phyloP scores from a whole-genome alignment of 2,329 filamentous ascomycete genomes.

The Tolypocladium inflatum region DNA sequence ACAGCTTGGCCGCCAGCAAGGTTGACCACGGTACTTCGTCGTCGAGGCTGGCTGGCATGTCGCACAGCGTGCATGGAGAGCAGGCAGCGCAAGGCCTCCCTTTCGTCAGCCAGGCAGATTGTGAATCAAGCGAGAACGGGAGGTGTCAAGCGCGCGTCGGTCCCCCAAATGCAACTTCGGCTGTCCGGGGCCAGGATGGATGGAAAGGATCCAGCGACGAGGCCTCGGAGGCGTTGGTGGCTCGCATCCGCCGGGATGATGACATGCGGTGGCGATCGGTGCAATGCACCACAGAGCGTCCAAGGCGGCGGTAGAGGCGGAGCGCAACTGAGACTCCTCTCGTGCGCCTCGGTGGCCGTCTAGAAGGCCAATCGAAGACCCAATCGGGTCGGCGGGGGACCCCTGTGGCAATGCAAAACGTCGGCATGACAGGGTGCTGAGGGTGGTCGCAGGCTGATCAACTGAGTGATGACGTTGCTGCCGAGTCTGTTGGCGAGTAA shows the following conservation, averaged over 20 bases:
- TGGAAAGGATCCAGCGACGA: too few relatives aligned
- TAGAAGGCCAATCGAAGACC: constrained; percentile 1
- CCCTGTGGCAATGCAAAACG: background rate
- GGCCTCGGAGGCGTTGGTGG: too few relatives aligned
- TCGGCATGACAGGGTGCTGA: background rate
- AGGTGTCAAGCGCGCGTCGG: background rate
- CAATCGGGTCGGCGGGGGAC: background rate
- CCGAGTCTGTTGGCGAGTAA: background rate
- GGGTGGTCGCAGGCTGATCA: background rate
- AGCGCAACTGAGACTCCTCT: background rate
- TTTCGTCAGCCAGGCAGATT: background rate
- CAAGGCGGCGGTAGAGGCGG: too few relatives aligned
- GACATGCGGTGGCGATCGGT: too few relatives aligned
- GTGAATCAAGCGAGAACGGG: background rate
- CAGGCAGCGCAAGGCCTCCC: background rate
- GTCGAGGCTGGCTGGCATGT: background rate
- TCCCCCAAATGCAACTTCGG: background rate
- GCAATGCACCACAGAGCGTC: too few relatives aligned
- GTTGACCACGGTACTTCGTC: background rate
- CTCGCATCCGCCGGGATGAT: too few relatives aligned
- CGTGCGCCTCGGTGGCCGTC: background rate
- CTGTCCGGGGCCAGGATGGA: too few relatives aligned
- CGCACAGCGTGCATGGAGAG: background rate
- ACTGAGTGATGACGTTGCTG: background rate
- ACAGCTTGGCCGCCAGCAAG: background rate